phyloP scores from a whole-genome alignment of 1,284 basidiomycete species.

The Fomitopsis schrenkii region DNA sequence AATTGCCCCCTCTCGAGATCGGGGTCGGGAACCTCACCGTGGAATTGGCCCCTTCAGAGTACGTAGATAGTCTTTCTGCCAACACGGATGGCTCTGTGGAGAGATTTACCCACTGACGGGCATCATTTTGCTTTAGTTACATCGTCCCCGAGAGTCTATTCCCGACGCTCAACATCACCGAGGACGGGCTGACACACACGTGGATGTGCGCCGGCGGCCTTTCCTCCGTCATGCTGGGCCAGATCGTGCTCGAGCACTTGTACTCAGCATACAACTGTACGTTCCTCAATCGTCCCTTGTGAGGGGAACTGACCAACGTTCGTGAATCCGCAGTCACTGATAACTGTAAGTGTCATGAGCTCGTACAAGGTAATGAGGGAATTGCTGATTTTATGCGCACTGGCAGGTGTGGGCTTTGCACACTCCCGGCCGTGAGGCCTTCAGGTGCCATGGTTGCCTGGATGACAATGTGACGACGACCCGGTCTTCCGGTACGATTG shows the following conservation, averaged over 20 bases:
- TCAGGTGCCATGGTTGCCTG: no score
- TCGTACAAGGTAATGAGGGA: no score
- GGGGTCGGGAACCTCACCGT: constrained; percentile 9
- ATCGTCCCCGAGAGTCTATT: constrained; percentile 6
- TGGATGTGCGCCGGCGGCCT: constrained; percentile 10
- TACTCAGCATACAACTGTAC: constrained; percentile 12
- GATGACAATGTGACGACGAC: no score
- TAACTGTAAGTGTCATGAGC: no score
- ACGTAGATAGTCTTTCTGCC: neutral
- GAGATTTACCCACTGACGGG: no score
- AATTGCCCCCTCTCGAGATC: constrained; percentile 3
- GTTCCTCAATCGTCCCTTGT: neutral
- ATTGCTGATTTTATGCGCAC: no score
- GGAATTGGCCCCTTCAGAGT: constrained; percentile 5
- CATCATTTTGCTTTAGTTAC: constrained; percentile 2
- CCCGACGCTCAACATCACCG: constrained; percentile 9
- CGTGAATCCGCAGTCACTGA: neutral
- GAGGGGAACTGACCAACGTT: no score
- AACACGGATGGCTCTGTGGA: neutral
- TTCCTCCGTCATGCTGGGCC: constrained; percentile 6
- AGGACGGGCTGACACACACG: constrained; percentile 8
- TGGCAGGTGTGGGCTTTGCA: no score
- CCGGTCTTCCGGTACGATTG: no score
- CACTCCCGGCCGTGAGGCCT: no score
- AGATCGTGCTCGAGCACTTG: constrained; percentile 10